Conservation (phyloP, 1,139 yeast genomes). For the Candida tropicalis region DNA sequence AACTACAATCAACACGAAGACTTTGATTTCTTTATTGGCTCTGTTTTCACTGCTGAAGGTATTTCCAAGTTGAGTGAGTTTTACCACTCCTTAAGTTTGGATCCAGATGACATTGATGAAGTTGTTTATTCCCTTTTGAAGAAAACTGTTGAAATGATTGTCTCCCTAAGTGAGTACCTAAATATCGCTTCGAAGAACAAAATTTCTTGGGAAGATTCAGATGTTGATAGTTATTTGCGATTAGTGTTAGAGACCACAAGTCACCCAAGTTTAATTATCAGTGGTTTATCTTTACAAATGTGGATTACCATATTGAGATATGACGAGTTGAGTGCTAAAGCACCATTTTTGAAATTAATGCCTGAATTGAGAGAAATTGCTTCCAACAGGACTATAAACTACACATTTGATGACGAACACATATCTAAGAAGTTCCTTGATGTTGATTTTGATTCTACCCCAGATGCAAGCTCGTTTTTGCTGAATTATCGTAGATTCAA, state of each 20-base stretch:
- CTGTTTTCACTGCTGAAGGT: constrained; percentile 74
- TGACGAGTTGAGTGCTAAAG: constrained; percentile 64
- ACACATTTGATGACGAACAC: constrained; percentile 66
- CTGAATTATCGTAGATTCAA: constrained; percentile 80
- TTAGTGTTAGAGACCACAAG: constrained; percentile 79
- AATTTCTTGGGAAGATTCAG: constrained; percentile 53
- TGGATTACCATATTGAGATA: constrained; percentile 91
- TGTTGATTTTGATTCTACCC: constrained; percentile 83
- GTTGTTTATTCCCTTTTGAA: constrained; percentile 75
- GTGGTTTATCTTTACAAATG: constrained; percentile 88
- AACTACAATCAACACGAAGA: constrained; percentile 71
- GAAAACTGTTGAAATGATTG: constrained; percentile 91
- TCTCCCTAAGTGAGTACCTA: constrained; percentile 80
- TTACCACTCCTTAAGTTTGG: constrained; percentile 61
- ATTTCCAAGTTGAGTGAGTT: constrained; percentile 66
- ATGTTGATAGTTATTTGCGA: constrained; percentile 63
- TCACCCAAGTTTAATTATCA: constrained; percentile 85
- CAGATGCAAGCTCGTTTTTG: constrained; percentile 79
- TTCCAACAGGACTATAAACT: constrained; percentile 78
- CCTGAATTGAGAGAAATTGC: constrained; percentile 75
- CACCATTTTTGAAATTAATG: constrained; percentile 52
- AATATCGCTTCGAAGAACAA: constrained; percentile 46
- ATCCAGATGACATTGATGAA: constrained; percentile 81
- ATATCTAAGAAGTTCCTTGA: constrained; percentile 67
- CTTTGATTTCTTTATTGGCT: constrained; percentile 76